phyloP scores from a whole-genome alignment of 169 alveolate species.

The Plasmodium relictum region DNA sequence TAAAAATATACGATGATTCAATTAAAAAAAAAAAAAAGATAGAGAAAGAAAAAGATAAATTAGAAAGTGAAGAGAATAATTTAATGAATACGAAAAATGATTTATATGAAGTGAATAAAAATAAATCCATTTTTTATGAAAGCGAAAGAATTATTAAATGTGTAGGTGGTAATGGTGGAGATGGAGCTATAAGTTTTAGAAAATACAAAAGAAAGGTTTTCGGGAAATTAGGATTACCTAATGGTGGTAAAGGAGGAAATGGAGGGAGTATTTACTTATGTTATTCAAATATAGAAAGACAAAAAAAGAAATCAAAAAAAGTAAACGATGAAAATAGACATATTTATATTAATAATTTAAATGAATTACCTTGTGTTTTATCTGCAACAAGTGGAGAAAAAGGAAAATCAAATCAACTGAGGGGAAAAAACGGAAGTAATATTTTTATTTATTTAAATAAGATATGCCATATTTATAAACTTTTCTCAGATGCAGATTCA shows the following conservation, averaged over 20 bases:
- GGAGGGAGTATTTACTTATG: conserved; percentile 66
- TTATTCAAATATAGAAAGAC: conserved; percentile 16
- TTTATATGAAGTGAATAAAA: conserved; percentile 2
- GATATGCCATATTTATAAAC: conserved; percentile 55
- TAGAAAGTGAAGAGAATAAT: neutral
- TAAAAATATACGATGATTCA: conserved; percentile 23
- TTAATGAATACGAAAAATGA: conserved; percentile 7
- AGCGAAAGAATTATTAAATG: conserved; percentile 73
- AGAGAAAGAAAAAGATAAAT: neutral
- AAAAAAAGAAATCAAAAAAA: neutral
- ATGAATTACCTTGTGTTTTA: conserved; percentile 37
- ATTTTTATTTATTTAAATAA: conserved; percentile 47
- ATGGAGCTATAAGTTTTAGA: conserved; percentile 56
- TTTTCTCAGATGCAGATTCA: neutral
- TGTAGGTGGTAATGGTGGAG: conserved; percentile 72
- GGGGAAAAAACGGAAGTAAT: conserved; percentile 51
- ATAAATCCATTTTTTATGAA: conserved; percentile 63
- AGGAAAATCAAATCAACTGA: conserved; percentile 59
- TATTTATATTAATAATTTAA: conserved; percentile 38
- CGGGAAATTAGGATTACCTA: conserved; percentile 68
- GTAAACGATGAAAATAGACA: conserved; percentile 38
- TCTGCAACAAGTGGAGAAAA: conserved; percentile 55
- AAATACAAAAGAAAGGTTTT: conserved; percentile 59
- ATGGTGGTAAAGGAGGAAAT: conserved; percentile 76
- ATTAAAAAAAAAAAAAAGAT: neutral